Conservation (phyloP, 768 basidiomycete genomes). For the Agaricus subrufescens region DNA sequence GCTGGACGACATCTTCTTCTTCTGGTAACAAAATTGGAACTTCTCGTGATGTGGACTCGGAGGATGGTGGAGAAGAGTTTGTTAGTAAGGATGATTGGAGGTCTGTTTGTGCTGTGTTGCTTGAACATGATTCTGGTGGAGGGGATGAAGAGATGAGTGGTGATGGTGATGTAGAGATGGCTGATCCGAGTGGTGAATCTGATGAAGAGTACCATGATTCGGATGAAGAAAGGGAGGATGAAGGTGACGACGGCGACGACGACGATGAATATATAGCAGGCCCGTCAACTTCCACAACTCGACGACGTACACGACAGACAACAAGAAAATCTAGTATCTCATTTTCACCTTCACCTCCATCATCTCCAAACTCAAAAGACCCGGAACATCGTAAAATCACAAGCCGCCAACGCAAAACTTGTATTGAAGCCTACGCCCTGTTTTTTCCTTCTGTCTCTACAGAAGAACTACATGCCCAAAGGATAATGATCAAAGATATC, state of each 20-base stretch:
- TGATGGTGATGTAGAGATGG: slow-evolving; percentile 11
- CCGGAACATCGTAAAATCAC: slow-evolving; percentile 30
- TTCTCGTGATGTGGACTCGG: slow-evolving; percentile 6
- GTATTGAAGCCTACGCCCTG: slow-evolving; percentile 58
- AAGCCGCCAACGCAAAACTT: slow-evolving; percentile 46
- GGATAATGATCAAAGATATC: slow-evolving; percentile 65
- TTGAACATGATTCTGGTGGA: slow-evolving; percentile 37
- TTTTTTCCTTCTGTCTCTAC: slow-evolving; percentile 62
- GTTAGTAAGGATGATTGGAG: slow-evolving; percentile 74
- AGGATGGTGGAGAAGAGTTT: slow-evolving; percentile 19
- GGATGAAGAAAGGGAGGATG: slow-evolving; percentile 23
- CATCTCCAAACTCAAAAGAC: not conserved
- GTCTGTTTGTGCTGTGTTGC: slow-evolving; percentile 71
- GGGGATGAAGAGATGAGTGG: slow-evolving; percentile 18
- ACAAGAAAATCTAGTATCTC: slow-evolving; percentile 2
- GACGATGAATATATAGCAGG: slow-evolving; percentile 21
- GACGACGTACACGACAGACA: slow-evolving; percentile 13
- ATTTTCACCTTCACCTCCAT: slow-evolving; percentile 5
- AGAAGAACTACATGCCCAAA: slow-evolving; percentile 43
- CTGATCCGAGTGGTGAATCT: slow-evolving; percentile 7
- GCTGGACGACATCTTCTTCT: slow-evolving; percentile 43
- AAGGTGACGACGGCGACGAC: slow-evolving; percentile 20
- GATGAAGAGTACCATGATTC: slow-evolving; percentile 20
- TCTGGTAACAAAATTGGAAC: slow-evolving; percentile 14
- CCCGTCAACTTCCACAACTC: slow-evolving; percentile 16